Conservation (phyloP, 1,284 basidiomycete genomes). For the Coniferiporia sulphurascens region DNA sequence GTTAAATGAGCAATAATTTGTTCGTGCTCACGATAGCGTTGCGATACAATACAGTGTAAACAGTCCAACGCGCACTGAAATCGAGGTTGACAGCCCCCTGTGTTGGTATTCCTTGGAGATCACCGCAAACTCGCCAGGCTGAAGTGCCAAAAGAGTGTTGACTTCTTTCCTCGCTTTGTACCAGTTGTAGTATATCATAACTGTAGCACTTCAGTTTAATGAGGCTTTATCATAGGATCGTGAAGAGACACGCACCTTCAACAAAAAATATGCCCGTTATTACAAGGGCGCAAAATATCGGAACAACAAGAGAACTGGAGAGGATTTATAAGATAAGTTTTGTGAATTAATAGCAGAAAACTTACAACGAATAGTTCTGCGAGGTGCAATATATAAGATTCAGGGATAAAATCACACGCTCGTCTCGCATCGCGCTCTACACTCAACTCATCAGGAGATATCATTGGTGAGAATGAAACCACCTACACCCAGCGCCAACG, state of each 20-base stretch:
- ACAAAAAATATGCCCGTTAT: conserved; percentile 38
- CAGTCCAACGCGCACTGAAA: conserved; percentile 33
- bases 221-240: conserved; percentile 1
- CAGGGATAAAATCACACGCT: neutral
- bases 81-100: conserved; percentile 10
- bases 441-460: neutral
- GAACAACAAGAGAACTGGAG: conserved; percentile 36
- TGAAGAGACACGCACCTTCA: conserved; percentile 34
- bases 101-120: conserved; percentile 6
- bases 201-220: conserved; percentile 30
- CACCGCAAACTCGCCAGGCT: neutral
- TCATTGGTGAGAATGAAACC: neutral
- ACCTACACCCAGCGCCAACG: conserved; percentile 26
- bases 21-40: conserved; percentile 35
- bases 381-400: conserved; percentile 14
- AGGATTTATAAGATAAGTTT: conserved; percentile 17
- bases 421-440: conserved; percentile 17
- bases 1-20: neutral
- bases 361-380: conserved; percentile 14
- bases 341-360: conserved; percentile 9
- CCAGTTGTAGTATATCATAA: conserved; percentile 11
- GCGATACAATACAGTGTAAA: conserved; percentile 42
- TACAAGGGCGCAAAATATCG: conserved; percentile 40
- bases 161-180: conserved; percentile 13
- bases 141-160: conserved; percentile 22